phyloP scores from a whole-genome alignment of 2,329 filamentous ascomycete genomes.

The Calonectria leucothoes region DNA sequence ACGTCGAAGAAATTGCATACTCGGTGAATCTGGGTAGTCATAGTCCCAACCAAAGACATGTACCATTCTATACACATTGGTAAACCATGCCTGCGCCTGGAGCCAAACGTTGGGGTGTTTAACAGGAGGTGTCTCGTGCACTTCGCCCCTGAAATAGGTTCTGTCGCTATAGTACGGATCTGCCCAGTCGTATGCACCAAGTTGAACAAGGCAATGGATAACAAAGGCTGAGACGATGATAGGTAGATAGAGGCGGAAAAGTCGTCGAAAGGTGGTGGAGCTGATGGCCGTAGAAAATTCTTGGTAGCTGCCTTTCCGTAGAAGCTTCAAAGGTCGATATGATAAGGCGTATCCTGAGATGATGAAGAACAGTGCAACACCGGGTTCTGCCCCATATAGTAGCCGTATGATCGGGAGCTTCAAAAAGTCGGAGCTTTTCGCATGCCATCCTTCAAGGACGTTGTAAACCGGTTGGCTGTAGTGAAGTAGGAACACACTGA shows the following conservation, averaged over 20 bases:
- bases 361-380: slow-evolving; percentile 71
- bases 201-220: slow-evolving; percentile 55
- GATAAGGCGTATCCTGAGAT: slow-evolving; percentile 71
- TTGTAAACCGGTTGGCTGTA: slow-evolving; percentile 63
- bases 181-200: slow-evolving; percentile 62
- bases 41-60: slow-evolving; percentile 50
- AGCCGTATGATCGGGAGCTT: slow-evolving; percentile 66
- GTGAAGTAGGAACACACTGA: slow-evolving; percentile 68
- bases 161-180: slow-evolving; percentile 57
- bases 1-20: slow-evolving; percentile 59
- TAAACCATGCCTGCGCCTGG: not conserved
- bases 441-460: slow-evolving; percentile 62
- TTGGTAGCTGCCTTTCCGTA: slow-evolving; percentile 48
- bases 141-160: slow-evolving; percentile 52
- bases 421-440: slow-evolving; percentile 58
- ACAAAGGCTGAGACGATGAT: slow-evolving; percentile 61
- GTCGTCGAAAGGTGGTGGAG: slow-evolving; percentile 63
- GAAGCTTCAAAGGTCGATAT: slow-evolving; percentile 61
- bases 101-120: not conserved
- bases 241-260: slow-evolving; percentile 64
- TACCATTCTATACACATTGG: not conserved
- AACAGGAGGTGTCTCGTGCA: slow-evolving; percentile 39
- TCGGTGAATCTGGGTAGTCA: slow-evolving; percentile 47
- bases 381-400: slow-evolving; percentile 65
- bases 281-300: slow-evolving; percentile 58